phyloP scores from a whole-genome alignment of 2,329 filamentous ascomycete species.

The Aspergillus viridinutans region DNA sequence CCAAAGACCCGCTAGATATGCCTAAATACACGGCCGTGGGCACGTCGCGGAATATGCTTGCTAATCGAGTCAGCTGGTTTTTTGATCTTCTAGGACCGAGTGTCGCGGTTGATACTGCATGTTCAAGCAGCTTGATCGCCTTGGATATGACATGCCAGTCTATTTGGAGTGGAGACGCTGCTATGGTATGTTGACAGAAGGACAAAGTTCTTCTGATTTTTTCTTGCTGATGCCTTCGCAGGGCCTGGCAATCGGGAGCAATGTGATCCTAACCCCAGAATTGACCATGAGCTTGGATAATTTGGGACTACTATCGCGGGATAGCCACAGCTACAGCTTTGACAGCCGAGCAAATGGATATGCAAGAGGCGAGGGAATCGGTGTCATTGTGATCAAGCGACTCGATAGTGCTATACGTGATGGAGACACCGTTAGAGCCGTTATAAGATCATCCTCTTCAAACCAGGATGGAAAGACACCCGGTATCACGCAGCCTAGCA shows the following conservation, averaged over 20 bases:
- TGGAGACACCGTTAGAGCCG: conserved; percentile 38
- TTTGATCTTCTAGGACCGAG: conserved; percentile 29
- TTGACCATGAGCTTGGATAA: conserved; percentile 9
- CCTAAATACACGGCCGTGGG: conserved; percentile 23
- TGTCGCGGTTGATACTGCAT: conserved; percentile 25
- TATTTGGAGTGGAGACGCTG: conserved; percentile 17
- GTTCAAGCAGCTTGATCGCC: conserved; percentile 24
- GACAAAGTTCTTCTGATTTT: not conserved
- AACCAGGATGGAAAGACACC: conserved; percentile 26
- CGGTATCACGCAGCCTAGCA: not conserved
- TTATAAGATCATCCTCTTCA: conserved; percentile 25
- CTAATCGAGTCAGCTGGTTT: conserved; percentile 27
- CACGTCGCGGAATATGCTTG: conserved; percentile 22
- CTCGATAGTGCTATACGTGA: conserved; percentile 44
- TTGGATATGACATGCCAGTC: conserved; percentile 19
- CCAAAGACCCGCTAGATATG: conserved; percentile 15
- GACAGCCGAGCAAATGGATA: conserved; percentile 43
- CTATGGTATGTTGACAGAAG: conserved; percentile 9
- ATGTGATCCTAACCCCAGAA: conserved; percentile 13
- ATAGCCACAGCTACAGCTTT: conserved; percentile 13
- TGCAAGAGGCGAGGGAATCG: conserved; percentile 49
- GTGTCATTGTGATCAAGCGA: conserved; percentile 47
- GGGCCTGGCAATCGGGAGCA: conserved; percentile 13
- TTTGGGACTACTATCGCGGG: conserved; percentile 6
- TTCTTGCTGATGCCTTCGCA: not conserved